Conservation (phyloP, 495 filamentous ascomycete species). For the Penicillium verhagenii region DNA sequence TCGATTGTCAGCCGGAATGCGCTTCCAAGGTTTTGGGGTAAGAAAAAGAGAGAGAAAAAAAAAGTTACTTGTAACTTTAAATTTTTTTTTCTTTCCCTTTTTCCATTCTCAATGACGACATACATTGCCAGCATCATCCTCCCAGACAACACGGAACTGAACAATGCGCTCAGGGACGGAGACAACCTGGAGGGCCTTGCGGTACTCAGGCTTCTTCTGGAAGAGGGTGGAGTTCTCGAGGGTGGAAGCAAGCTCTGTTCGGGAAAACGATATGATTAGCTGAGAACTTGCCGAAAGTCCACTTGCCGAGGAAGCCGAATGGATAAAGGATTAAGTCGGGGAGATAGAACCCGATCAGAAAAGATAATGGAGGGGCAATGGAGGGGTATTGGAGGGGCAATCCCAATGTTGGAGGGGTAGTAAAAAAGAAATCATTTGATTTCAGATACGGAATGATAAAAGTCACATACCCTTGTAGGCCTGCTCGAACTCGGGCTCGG, state of each 20-base stretch:
- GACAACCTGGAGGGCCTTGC: conserved; percentile 81
- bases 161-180: conserved; percentile 94
- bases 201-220: conserved; percentile 89
- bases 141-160: conserved; percentile 97
- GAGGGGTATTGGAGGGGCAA: conserved; percentile 2
- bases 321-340: conserved; percentile 9
- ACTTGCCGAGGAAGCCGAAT: conserved; percentile 27
- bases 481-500: conserved; percentile 98
- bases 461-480: conserved; percentile 80
- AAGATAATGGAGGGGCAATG: conserved; percentile 5
- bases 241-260: conserved; percentile 83
- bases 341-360: neutral
- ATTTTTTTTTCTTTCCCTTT: too few relatives aligned
- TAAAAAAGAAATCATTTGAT: neutral
- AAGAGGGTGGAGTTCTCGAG: conserved; percentile 94
- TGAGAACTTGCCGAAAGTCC: conserved; percentile 21
- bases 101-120: neutral
- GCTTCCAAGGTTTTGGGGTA: neutral
- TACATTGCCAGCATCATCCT: conserved; percentile 75
- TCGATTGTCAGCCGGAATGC: neutral
- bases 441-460: neutral
- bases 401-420: neutral
- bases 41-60: neutral
- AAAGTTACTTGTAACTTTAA: too few relatives aligned
- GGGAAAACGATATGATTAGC: conserved; percentile 24